These are phyloP conservation scores for Kingdonia uniflora DNA, from an alignment of 164 flowering plant species.

Conservation along the genomic window DNA sequence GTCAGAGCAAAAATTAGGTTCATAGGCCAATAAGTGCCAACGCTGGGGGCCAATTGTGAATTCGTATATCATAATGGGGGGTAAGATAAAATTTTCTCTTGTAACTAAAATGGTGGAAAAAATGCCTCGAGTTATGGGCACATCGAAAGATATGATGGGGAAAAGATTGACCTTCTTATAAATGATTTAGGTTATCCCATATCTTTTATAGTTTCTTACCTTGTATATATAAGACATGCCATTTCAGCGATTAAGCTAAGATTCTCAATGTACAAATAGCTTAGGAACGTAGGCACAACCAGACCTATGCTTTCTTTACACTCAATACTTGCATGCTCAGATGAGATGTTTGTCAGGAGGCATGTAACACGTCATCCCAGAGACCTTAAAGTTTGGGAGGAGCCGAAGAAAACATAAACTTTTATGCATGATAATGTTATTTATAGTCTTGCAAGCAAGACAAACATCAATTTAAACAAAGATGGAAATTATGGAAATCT, in stretches of 20 bases:
- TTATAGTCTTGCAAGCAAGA: too few species aligned
- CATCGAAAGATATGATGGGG: slow-evolving; percentile 25
- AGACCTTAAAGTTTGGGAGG: slow-evolving; percentile 49
- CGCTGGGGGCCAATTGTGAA: too few species aligned
- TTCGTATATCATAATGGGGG: too few species aligned
- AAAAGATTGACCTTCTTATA: slow-evolving; percentile 47
- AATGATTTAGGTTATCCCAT: slow-evolving; percentile 9
- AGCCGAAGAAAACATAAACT: slow-evolving; percentile 24
- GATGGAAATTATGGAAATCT: too few species aligned
- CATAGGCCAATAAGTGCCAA: too few species aligned
- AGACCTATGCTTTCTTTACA: slow-evolving; percentile 28
- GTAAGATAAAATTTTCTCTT: too few species aligned
- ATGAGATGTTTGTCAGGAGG: slow-evolving; percentile 19
- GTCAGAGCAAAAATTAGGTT: too few species aligned
- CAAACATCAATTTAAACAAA: too few species aligned
- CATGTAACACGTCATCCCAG: slow-evolving; percentile 47
- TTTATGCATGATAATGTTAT: too few species aligned
- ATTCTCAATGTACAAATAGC: slow-evolving; percentile 52
- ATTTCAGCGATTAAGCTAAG: slow-evolving; percentile 36
- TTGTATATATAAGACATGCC: not conserved
- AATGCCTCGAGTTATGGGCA: slow-evolving; percentile 49
- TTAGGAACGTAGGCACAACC: slow-evolving; percentile 30
- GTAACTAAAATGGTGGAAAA: slow-evolving; percentile 38
- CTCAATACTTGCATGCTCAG: slow-evolving; percentile 37
- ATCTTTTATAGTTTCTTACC: not conserved